Percentiles rank a stretch among this genome's conserved stretches.
These are phyloP conservation scores for Phytophthora litchii DNA, from an alignment of 352 stramenopile genomes.

Conservation along the genomic window DNA sequence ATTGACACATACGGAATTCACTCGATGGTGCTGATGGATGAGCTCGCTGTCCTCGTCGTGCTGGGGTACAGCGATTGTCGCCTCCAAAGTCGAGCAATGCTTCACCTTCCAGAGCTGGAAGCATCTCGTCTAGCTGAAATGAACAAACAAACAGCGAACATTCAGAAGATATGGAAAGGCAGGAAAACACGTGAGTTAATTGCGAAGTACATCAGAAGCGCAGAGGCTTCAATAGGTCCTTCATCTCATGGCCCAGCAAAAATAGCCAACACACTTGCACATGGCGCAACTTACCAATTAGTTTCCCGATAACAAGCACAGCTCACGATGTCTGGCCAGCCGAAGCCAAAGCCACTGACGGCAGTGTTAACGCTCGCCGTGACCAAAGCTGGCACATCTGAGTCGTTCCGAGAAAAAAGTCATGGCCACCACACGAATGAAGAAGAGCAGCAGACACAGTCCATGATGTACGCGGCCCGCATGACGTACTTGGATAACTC, in stretches of 20 bases:
- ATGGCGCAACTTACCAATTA: background rate
- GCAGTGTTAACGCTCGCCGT: constrained; percentile 26
- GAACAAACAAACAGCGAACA: constrained; percentile 40
- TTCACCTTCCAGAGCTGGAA: constrained; percentile 51
- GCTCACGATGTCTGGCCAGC: constrained; percentile 15
- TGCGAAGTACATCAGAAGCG: constrained; percentile 45
- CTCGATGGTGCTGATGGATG: constrained; percentile 38
- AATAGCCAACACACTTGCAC: constrained; percentile 3
- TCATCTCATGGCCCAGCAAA: background rate
- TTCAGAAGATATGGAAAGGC: constrained; percentile 71
- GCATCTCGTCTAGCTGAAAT: constrained; percentile 37
- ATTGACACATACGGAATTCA: constrained; percentile 53
- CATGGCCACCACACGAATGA: constrained; percentile 19
- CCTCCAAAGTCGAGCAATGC: constrained; percentile 44
- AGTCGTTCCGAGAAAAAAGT: constrained; percentile 16
- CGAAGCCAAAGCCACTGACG: constrained; percentile 18
- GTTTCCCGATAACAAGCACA: constrained; percentile 1
- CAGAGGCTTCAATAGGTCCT: constrained; percentile 1
- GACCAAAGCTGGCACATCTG: constrained; percentile 10
- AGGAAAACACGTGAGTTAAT: constrained; percentile 55
- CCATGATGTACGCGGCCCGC: constrained; percentile 80
- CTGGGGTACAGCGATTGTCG: constrained; percentile 50
- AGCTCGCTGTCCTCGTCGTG: constrained; percentile 32
- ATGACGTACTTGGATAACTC: constrained; percentile 76
- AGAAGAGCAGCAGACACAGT: constrained; percentile 62